phyloP scores from a whole-genome alignment of 768 basidiomycete species.

The Tephrocybe sp. region DNA sequence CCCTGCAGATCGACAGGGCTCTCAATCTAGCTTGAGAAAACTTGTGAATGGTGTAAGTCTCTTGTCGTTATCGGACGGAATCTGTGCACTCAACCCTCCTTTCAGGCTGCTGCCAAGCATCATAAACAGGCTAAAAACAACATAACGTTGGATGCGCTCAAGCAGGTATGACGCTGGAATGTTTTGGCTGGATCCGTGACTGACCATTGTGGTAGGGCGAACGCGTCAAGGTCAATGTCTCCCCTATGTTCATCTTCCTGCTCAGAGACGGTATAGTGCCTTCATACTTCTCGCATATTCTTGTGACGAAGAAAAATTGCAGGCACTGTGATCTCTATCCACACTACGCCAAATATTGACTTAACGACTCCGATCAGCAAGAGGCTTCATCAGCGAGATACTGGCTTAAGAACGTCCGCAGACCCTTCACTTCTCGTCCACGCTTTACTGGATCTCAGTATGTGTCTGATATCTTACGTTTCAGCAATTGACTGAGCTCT shows the following conservation, averaged over 20 bases:
- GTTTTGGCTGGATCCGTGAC: not conserved
- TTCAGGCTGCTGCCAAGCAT: constrained; percentile 13
- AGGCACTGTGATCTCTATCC: constrained; percentile 64
- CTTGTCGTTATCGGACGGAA: not conserved
- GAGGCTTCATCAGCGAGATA: constrained; percentile 57
- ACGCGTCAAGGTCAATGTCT: constrained; percentile 53
- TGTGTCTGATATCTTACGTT: constrained; percentile 10
- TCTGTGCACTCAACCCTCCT: not conserved
- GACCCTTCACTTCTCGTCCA: constrained; percentile 73
- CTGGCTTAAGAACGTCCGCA: constrained; percentile 58
- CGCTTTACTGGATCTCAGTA: constrained; percentile 61
- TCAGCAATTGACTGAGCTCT: not conserved
- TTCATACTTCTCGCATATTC: not conserved
- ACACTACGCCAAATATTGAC: constrained; percentile 41
- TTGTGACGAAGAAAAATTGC: not conserved
- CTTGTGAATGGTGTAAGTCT: constrained; percentile 12
- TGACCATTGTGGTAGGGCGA: constrained; percentile 32
- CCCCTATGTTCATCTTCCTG: constrained; percentile 66
- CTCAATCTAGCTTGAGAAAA: constrained; percentile 13
- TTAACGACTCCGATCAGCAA: constrained; percentile 56
- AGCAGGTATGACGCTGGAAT: constrained; percentile 12
- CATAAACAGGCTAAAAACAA: constrained; percentile 14
- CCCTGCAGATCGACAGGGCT: constrained; percentile 5
- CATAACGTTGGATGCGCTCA: constrained; percentile 19
- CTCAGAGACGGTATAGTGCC: constrained; percentile 49